These are phyloP conservation scores for Dryadomyces quercivorus DNA, from an alignment of 2,329 filamentous ascomycete genomes.

Conservation along the genomic window DNA sequence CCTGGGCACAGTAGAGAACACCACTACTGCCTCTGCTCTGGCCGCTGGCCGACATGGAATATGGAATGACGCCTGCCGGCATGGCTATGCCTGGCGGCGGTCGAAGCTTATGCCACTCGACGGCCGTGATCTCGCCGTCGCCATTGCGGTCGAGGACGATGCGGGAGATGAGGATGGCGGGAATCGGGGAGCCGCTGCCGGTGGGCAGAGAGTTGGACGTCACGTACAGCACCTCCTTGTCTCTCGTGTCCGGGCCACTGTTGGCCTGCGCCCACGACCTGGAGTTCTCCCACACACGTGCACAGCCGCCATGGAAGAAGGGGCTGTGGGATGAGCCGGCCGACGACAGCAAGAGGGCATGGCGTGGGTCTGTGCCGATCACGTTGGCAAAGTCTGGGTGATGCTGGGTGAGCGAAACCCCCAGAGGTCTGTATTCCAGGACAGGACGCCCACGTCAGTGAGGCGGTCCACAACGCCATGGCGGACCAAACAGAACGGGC, in stretches of 20 bases:
- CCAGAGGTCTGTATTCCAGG: neutral
- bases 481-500: no score
- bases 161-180: conserved; percentile 32
- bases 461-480: no score
- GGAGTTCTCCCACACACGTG: conserved; percentile 21
- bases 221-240: conserved; percentile 28
- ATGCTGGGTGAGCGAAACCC: conserved; percentile 24
- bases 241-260: neutral
- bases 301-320: conserved; percentile 33
- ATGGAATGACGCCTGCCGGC: conserved; percentile 51
- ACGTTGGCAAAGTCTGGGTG: conserved; percentile 22
- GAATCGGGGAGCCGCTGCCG: conserved; percentile 22
- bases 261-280: neutral
- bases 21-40: conserved; percentile 26
- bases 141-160: conserved; percentile 20
- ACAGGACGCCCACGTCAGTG: neutral
- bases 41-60: conserved; percentile 14
- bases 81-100: conserved; percentile 30
- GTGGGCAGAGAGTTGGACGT: conserved; percentile 31
- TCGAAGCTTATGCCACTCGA: conserved; percentile 28
- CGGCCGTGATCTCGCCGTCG: conserved; percentile 16
- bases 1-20: conserved; percentile 17
- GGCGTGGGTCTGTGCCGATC: conserved; percentile 20
- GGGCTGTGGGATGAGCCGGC: conserved; percentile 26
- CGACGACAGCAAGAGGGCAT: conserved; percentile 30